phyloP scores from a whole-genome alignment of 1,139 yeast species.

The Saccharomycopsis crataegensis region DNA sequence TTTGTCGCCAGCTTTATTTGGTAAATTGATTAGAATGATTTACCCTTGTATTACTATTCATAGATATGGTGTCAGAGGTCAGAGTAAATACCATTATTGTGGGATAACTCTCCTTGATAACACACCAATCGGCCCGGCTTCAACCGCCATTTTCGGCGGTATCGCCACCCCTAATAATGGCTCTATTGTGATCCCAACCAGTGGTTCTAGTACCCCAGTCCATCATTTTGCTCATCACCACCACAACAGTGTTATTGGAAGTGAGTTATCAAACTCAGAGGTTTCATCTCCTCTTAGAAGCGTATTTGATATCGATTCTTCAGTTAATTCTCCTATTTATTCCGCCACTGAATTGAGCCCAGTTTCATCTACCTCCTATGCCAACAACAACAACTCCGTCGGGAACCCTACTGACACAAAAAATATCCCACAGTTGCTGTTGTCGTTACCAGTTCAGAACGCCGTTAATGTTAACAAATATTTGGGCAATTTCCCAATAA shows the following conservation, averaged over 20 bases:
- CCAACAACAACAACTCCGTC: neutral
- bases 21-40: conserved; percentile 67
- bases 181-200: neutral
- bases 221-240: neutral
- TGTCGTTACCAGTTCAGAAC: too few relatives aligned
- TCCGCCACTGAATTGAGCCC: conserved; percentile 18
- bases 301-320: conserved; percentile 20
- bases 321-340: conserved; percentile 20
- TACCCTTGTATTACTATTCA: conserved; percentile 76
- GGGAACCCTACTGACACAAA: neutral
- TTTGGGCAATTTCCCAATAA: neutral
- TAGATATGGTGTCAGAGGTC: conserved; percentile 83
- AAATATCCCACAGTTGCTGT: neutral
- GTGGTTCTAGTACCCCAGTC: conserved; percentile 5
- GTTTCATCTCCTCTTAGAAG: conserved; percentile 18
- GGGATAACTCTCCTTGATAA: conserved; percentile 65
- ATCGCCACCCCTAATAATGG: neutral
- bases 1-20: conserved; percentile 80
- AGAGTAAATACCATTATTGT: conserved; percentile 85
- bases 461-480: neutral
- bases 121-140: conserved; percentile 21
- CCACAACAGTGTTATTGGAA: neutral
- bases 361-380: conserved; percentile 8
- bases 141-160: neutral
- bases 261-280: conserved; percentile 6